Percentiles rank a stretch among this genome's conserved stretches.
These are phyloP conservation scores for Magnaporthiopsis poae DNA, from an alignment of 2,329 filamentous ascomycete species.

Conservation along the genomic window DNA sequence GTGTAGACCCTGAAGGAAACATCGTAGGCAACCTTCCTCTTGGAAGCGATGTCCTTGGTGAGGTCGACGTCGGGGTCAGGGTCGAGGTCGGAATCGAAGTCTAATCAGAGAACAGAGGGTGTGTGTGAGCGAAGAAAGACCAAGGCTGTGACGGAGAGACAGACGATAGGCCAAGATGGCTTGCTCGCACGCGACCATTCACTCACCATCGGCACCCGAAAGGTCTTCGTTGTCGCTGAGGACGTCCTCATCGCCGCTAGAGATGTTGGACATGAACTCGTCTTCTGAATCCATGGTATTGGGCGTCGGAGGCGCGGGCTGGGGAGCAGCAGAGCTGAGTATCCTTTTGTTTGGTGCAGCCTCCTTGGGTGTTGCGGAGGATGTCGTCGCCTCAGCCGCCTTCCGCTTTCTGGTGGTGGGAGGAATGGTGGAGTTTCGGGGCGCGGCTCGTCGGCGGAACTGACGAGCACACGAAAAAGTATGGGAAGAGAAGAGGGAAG, in stretches of 20 bases:
- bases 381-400: slow-evolving; percentile 55
- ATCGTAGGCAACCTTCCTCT: slow-evolving; percentile 67
- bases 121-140: not conserved
- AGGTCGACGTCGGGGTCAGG: slow-evolving; percentile 44
- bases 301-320: slow-evolving; percentile 47
- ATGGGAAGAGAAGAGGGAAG: not conserved
- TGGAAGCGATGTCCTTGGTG: slow-evolving; percentile 56
- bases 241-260: slow-evolving; percentile 61
- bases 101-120: slow-evolving; percentile 12
- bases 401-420: slow-evolving; percentile 51
- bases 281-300: slow-evolving; percentile 88
- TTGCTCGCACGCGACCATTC: not conserved
- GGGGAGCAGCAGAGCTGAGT: slow-evolving; percentile 39
- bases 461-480: slow-evolving; percentile 14
- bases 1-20: slow-evolving; percentile 74
- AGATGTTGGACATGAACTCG: slow-evolving; percentile 77
- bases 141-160: not conserved
- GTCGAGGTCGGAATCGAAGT: slow-evolving; percentile 42
- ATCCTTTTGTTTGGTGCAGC: slow-evolving; percentile 41
- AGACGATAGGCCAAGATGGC: not conserved
- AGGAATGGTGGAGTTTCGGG: slow-evolving; percentile 38
- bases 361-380: slow-evolving; percentile 27
- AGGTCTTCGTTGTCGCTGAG: slow-evolving; percentile 63
- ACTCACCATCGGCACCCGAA: slow-evolving; percentile 41
- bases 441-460: slow-evolving; percentile 15